Evolutionary conservation across 257 asterid genomes (phyloP).

Genomic region (Linaria vulgaris): DNA sequence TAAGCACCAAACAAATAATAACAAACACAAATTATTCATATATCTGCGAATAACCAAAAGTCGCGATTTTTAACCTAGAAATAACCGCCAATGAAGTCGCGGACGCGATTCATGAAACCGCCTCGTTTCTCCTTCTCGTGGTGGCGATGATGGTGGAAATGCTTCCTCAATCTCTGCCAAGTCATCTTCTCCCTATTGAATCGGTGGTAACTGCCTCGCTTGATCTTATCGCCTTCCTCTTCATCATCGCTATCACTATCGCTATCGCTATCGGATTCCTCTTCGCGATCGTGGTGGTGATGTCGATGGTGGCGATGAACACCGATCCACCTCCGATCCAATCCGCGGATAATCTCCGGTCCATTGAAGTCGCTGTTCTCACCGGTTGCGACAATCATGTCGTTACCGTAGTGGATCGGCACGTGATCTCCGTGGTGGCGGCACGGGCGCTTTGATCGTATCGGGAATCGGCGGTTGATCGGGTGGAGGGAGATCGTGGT

Average conservation of each 20-base stretch:
- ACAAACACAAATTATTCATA: too few relatives aligned
- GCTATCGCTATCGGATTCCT: constrained; percentile 10
- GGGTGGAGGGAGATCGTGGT: constrained; percentile 23
- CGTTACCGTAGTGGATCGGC: constrained; percentile 42
- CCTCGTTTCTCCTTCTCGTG: constrained; percentile 21
- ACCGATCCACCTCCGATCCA: constrained; percentile 29
- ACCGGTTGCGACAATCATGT: constrained; percentile 41
- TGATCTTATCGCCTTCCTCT: constrained; percentile 8
- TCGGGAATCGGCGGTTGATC: constrained; percentile 27
- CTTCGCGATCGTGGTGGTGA: constrained; percentile 25
- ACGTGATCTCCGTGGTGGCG: constrained; percentile 1
- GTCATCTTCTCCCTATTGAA: constrained; percentile 23
- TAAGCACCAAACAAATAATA: too few relatives aligned
- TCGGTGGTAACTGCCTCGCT: constrained; percentile 7
- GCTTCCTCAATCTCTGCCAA: constrained; percentile 32
- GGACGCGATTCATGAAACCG: constrained; percentile 46
- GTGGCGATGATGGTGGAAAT: constrained; percentile 20
- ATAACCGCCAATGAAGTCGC: constrained; percentile 47
- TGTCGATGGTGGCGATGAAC: constrained; percentile 31
- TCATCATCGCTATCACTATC: constrained; percentile 22
- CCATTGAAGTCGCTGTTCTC: constrained; percentile 39
- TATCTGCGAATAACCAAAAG: too few relatives aligned
- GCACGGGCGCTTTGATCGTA: constrained; percentile 19
- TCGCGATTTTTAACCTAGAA: constrained; percentile 29
- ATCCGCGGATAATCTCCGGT: constrained; percentile 20